These are phyloP conservation scores for Nigrospora oryzae DNA, from an alignment of 2,329 filamentous ascomycete species.

Conservation along the genomic window DNA sequence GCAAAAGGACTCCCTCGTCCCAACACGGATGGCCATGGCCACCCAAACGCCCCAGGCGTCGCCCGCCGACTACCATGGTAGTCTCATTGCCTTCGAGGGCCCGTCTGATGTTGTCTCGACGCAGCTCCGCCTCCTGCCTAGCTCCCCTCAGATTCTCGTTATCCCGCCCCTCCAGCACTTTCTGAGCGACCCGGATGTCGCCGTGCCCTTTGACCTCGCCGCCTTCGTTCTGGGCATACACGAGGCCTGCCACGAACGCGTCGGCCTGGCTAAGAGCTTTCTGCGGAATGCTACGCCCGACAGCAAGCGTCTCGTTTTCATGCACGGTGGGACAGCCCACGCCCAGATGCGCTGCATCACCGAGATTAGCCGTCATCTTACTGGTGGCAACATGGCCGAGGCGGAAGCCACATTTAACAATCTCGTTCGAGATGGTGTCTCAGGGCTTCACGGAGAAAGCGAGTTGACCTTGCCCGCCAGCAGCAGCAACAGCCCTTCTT, in stretches of 20 bases:
- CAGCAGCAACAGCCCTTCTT: too few relatives aligned
- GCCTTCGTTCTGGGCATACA: conserved; percentile 41
- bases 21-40: too few relatives aligned
- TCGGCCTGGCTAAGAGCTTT: conserved; percentile 41
- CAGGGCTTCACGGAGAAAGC: conserved; percentile 21
- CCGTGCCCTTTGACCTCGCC: conserved; percentile 24
- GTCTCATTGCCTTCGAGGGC: conserved; percentile 53
- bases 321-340: conserved; percentile 49
- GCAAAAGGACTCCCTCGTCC: too few relatives aligned
- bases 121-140: conserved; percentile 51
- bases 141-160: conserved; percentile 48
- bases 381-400: conserved; percentile 35
- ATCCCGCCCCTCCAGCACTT: conserved; percentile 45
- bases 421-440: conserved; percentile 40
- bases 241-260: conserved; percentile 36
- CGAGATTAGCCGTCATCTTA: conserved; percentile 43
- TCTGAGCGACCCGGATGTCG: conserved; percentile 20
- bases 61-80: conserved; percentile 27
- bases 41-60: too few relatives aligned
- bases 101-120: conserved; percentile 44
- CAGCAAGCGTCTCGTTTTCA: conserved; percentile 48
- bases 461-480: not conserved
- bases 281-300: conserved; percentile 33
- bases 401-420: conserved; percentile 44
- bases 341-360: conserved; percentile 46